Evolutionary conservation across 345 rosid genomes (phyloP).

Genomic region (Salix suchowensis): DNA sequence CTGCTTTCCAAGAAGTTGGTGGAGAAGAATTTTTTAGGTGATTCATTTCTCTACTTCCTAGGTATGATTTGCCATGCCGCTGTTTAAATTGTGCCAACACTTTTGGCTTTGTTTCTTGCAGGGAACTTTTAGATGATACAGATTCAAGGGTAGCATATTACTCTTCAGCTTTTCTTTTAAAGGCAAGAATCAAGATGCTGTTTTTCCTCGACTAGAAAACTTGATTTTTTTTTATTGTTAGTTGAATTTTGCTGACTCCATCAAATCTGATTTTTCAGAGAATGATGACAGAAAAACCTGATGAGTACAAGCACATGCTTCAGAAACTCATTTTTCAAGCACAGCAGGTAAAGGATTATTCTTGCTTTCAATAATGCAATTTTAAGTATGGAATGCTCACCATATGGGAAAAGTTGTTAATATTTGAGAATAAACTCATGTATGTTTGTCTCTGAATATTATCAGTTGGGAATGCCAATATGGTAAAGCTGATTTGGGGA

Average conservation of each 20-base stretch:
- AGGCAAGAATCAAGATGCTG: slow-evolving; percentile 45
- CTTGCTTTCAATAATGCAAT: background rate
- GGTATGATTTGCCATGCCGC: slow-evolving; percentile 9
- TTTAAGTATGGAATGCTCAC: background rate
- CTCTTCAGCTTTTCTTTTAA: slow-evolving; percentile 90
- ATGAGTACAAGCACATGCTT: slow-evolving; percentile 89
- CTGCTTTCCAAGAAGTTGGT: slow-evolving; percentile 81
- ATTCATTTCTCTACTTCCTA: slow-evolving; percentile 13
- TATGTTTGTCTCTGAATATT: background rate
- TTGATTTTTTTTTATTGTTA: background rate
- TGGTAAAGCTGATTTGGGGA: background rate
- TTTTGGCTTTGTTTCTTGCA: slow-evolving; percentile 31
- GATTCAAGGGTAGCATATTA: slow-evolving; percentile 98
- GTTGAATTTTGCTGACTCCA: slow-evolving; percentile 19
- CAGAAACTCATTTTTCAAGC: slow-evolving; percentile 92
- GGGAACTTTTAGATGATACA: slow-evolving; percentile 91
- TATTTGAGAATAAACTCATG: background rate
- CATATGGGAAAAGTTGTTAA: background rate
- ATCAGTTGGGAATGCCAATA: background rate
- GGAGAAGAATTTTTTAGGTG: slow-evolving; percentile 96
- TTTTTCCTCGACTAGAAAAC: slow-evolving; percentile 4
- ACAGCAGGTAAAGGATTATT: slow-evolving; percentile 62
- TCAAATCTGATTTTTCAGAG: slow-evolving; percentile 46
- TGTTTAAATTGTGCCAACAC: slow-evolving; percentile 10
- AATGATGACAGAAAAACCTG: slow-evolving; percentile 98